phyloP scores from a whole-genome alignment of 2,329 filamentous ascomycete species.

The Teratosphaeria zuluensis region DNA sequence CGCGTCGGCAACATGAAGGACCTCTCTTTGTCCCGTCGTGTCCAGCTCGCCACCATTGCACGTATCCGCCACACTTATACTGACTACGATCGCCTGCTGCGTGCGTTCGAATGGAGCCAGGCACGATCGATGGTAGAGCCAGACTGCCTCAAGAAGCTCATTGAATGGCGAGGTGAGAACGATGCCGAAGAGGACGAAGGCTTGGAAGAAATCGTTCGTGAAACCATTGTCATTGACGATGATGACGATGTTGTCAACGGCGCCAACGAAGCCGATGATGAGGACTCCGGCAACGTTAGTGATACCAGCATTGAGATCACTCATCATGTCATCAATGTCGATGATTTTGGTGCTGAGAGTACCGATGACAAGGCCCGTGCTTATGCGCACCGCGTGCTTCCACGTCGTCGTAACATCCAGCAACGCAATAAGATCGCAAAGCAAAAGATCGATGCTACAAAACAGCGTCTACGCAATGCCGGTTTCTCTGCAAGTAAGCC shows the following conservation, averaged over 20 bases:
- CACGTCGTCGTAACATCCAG: constrained; percentile 6
- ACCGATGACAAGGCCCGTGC: constrained; percentile 13
- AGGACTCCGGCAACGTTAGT: constrained; percentile 15
- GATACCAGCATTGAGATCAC: constrained; percentile 22
- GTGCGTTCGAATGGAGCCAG: constrained; percentile 41
- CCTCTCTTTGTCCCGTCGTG: constrained; percentile 46
- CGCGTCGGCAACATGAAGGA: constrained; percentile 49
- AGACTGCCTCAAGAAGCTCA: constrained; percentile 45
- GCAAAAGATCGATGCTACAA: constrained; percentile 9
- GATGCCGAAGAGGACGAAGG: constrained; percentile 39
- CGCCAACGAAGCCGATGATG: constrained; percentile 12
- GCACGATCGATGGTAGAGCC: constrained; percentile 48
- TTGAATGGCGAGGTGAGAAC: constrained; percentile 54
- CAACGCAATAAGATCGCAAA: constrained; percentile 8
- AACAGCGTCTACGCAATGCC: constrained; percentile 1
- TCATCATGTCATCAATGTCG: constrained; percentile 15
- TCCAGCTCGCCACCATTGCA: constrained; percentile 52
- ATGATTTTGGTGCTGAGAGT: constrained; percentile 21
- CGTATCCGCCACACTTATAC: constrained; percentile 55
- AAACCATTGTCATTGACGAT: constrained; percentile 55
- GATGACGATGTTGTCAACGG: constrained; percentile 40
- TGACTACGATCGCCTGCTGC: constrained; percentile 51
- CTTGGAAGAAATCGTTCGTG: constrained; percentile 52
- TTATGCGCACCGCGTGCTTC: constrained; percentile 11
- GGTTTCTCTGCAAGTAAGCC: background rate